Evolutionary conservation across 2,329 filamentous ascomycete genomes (phyloP), one percentile per base, ranked within the genome.

Genomic region (Zymoseptoria passerinii): DNA sequence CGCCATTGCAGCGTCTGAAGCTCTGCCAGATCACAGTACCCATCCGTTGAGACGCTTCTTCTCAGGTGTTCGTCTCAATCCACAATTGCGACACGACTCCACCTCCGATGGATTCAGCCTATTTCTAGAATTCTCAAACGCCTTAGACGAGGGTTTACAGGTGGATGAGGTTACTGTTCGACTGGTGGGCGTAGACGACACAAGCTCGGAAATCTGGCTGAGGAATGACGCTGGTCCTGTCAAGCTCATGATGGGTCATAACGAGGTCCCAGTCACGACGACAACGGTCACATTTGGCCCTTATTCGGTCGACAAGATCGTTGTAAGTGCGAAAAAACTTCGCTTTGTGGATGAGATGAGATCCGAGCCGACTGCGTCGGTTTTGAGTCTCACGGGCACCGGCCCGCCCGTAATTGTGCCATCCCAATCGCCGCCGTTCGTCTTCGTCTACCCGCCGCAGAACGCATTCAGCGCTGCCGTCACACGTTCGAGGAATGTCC

Each of bases 1-100:
- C 49, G 70, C 83, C 16, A 74, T 83, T 19, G 67, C 72, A 10
- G 76, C 76, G 10, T 81, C 81, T 0, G 71, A 72, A 35, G 70
- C 74, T 62, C 71, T 86, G 4, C 75, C 81, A 9, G 79, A 83
- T 48, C 85, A 90, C 61, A 77, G 90, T 52, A 81, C 80, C 4
- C 81, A 90, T 16, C 83, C 87, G 0, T 76, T 96, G 65, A 78
- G 80, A 0, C 85, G 84, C 55, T 91, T 95, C 67, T 95, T 96
- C 67, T 82, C 81, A 7, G 79, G 85, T 19, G 75, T 94, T 3
- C 77, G 83, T 49, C 76, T 96, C 0, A 82, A 87, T 19, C 85
- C 83, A 0, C 80, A 84, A 16, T 84, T 92, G 2, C 75, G 78
- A 23, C 92, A 95, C 67, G 81, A 85, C 53, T 79, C 86, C 0